A percentile compares a stretch with the other conserved stretches of the same genome.
Evolutionary conservation across 2,329 filamentous ascomycete species (phyloP).

Genomic region (Aphanocladium album): DNA sequence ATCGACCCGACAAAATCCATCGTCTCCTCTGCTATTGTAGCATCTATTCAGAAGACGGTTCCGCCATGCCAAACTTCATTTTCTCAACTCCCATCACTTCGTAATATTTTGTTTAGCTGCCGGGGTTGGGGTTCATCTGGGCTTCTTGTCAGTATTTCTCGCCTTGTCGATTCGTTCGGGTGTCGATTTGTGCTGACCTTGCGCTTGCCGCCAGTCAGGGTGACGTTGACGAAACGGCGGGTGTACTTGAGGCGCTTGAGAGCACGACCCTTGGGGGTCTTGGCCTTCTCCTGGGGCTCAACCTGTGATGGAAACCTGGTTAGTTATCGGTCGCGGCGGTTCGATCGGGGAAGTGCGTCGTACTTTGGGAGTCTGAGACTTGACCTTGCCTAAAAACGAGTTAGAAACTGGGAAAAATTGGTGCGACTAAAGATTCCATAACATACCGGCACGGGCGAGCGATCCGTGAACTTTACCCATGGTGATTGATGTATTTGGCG

Average conservation of each 20-base stretch:
- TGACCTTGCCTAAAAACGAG: constrained; percentile 89
- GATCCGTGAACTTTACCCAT: constrained; percentile 95
- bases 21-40: constrained; percentile 28
- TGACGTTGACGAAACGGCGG: constrained; percentile 97
- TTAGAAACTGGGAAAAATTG: constrained; percentile 21
- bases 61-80: constrained; percentile 26
- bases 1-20: constrained; percentile 33
- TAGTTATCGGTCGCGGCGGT: constrained; percentile 26
- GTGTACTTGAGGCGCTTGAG: constrained; percentile 97
- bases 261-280: constrained; percentile 93
- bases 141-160: not conserved
- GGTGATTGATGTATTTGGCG: constrained; percentile 42
- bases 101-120: constrained; percentile 46
- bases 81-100: constrained; percentile 23
- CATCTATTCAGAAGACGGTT: constrained; percentile 28
- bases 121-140: constrained; percentile 85
- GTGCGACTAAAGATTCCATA: constrained; percentile 14
- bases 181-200: constrained; percentile 59
- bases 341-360: constrained; percentile 30
- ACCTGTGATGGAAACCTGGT: constrained; percentile 48
- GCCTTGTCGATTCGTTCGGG: not conserved
- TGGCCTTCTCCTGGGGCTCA: constrained; percentile 91
- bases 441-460: constrained; percentile 72
- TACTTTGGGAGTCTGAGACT: constrained; percentile 92
- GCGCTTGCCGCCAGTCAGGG: constrained; percentile 95